These are phyloP conservation scores for Phytophthora sp. DNA, from an alignment of 352 stramenopile genomes.

Conservation along the genomic window DNA sequence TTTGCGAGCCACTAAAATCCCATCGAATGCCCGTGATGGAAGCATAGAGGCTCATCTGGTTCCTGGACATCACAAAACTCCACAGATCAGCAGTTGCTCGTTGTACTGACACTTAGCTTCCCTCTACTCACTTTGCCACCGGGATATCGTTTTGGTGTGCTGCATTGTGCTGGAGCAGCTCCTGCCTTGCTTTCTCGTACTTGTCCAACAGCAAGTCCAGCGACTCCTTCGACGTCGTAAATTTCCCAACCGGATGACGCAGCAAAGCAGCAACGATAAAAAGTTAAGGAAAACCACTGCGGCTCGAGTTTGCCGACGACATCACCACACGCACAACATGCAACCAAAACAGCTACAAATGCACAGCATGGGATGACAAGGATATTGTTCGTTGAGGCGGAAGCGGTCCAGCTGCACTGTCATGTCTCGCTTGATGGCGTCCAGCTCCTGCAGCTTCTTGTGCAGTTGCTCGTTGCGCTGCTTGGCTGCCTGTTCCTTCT, in stretches of 20 bases:
- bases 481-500: conserved; percentile 50
- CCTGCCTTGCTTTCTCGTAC: conserved; percentile 68
- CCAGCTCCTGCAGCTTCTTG: conserved; percentile 67
- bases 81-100: neutral
- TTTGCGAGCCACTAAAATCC: conserved; percentile 60
- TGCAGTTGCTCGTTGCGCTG: conserved; percentile 60
- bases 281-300: conserved; percentile 35
- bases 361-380: conserved; percentile 25
- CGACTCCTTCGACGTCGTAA: conserved; percentile 63
- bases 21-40: conserved; percentile 83
- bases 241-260: conserved; percentile 8
- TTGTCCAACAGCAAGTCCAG: conserved; percentile 67
- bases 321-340: conserved; percentile 1
- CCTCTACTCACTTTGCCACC: conserved; percentile 58
- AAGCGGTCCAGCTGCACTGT: conserved; percentile 68
- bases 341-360: conserved; percentile 2
- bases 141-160: conserved; percentile 76
- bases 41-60: conserved; percentile 81
- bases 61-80: conserved; percentile 38
- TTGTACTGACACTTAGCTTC: neutral
- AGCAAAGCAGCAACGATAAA: conserved; percentile 10
- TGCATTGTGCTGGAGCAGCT: conserved; percentile 63
- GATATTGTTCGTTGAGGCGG: conserved; percentile 75
- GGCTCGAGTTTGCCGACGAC: neutral
- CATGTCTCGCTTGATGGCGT: conserved; percentile 72